Base-by-base conservation (phyloP, 257 asterid species). In the Jasminum sambac region DNA sequence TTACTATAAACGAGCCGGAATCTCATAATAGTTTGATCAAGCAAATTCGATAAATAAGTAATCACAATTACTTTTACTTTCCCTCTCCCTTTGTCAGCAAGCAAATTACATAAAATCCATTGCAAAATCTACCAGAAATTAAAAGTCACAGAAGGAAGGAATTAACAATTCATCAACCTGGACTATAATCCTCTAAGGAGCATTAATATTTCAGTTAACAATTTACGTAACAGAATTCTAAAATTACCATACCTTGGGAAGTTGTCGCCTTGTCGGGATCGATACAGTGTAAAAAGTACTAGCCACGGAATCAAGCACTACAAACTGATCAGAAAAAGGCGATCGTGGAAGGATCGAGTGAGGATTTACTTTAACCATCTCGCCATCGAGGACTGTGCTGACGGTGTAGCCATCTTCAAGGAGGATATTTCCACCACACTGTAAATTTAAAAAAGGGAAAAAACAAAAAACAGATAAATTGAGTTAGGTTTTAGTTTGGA, bases 321-420 rank as follows among this genome's bases (percentile, higher is more conserved):
- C 40, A 85, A 79, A 80, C 62, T 76, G 81, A 78, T 87, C 83
- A 40, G 86, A 78, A 50, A 85, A 83, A 50, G 88, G 85, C 64
- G 81, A 71, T 67, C 70, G 86, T 66, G 85, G 87, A 25, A 80
- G 78, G 38, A 88, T 70, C 19, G 85, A 82, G 65, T 76, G 76
- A 78, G 97, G 96, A 19, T 82, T 82, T 70, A 92, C 65, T 14
- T 69, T 67, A 63, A 74, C 69, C 85, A 88, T 88, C 84, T 92
- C 71, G 50, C 98, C 98, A 68, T 85, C 79, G 67, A 88, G 66
- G 77, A 88, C 72, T 30, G 97, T 92, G 83, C 50, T 85, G 73
- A 92, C 93, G 58, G 90, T 78, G 84, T 92, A 92, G 71, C 98
- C 97, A 40, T 84, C 89, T 79, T 90, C 98, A 41, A 71, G 83